Evolutionary conservation across 495 filamentous ascomycete species (phyloP).

Genomic region (Penicillium cataractarum): DNA sequence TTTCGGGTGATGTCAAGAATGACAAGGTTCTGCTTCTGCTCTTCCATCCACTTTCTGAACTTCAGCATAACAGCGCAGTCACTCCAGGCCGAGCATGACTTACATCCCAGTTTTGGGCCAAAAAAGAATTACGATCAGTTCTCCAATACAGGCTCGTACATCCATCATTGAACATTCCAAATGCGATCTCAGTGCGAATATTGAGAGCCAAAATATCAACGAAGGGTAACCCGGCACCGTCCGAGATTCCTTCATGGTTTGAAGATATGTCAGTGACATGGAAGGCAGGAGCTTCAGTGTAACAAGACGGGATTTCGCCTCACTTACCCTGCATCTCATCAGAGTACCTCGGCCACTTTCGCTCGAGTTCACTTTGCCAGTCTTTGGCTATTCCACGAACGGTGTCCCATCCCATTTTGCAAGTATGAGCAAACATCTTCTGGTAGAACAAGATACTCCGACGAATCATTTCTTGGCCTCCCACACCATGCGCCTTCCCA

Average conservation of each 20-base stretch:
- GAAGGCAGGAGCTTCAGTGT: neutral
- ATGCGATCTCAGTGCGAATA: neutral
- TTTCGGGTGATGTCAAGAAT: neutral
- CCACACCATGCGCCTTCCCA: neutral
- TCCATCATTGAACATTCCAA: neutral
- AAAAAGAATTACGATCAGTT: neutral
- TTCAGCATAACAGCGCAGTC: neutral
- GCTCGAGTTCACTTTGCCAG: neutral
- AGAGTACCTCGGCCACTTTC: neutral
- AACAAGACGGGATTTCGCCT: neutral
- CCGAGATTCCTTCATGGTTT: neutral
- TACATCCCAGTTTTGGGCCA: neutral
- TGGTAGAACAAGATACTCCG: neutral
- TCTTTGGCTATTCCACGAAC: neutral
- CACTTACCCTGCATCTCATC: neutral
- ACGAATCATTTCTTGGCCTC: neutral
- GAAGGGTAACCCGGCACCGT: neutral
- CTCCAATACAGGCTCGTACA: neutral
- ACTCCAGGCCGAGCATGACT: neutral
- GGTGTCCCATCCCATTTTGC: neutral
- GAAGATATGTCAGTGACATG: neutral
- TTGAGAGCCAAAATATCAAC: neutral
- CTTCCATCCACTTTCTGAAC: neutral
- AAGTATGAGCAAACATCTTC: neutral
- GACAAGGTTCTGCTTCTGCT: neutral